phyloP scores from a whole-genome alignment of 106 monocot genomes.

The Platanthera guangdongensis region DNA sequence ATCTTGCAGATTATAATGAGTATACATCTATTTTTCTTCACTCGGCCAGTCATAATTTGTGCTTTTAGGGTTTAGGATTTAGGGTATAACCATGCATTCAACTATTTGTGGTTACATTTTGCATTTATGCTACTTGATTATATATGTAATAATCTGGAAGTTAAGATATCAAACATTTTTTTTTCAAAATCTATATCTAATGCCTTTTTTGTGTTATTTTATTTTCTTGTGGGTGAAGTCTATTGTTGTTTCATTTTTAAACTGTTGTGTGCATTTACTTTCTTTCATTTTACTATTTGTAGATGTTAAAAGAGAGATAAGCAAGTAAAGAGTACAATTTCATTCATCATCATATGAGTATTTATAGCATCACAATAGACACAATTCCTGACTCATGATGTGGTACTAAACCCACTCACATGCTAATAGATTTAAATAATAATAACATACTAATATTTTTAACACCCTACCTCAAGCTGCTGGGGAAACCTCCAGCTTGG shows the following conservation, averaged over 20 bases:
- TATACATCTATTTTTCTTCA: slow-evolving; percentile 32
- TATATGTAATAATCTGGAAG: neutral
- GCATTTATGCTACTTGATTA: neutral
- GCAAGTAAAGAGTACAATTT: no score
- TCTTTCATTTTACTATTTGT: neutral
- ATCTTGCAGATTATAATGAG: slow-evolving; percentile 58
- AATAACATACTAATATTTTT: no score
- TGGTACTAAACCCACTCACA: no score
- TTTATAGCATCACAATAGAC: no score
- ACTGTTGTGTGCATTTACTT: neutral
- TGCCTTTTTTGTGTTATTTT: neutral
- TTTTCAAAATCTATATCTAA: neutral
- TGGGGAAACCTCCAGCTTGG: no score
- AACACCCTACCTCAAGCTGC: no score
- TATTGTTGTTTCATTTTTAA: neutral
- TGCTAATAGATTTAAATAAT: no score
- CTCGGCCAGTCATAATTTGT: neutral
- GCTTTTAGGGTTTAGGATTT: neutral
- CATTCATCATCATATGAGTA: no score
- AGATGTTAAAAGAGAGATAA: no score
- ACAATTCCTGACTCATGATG: no score
- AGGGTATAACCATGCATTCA: neutral
- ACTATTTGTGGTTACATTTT: neutral
- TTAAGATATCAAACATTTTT: neutral
- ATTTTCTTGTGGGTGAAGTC: neutral